phyloP scores from a whole-genome alignment of 805 yeast genomes.

The Candida palmyrensis region DNA sequence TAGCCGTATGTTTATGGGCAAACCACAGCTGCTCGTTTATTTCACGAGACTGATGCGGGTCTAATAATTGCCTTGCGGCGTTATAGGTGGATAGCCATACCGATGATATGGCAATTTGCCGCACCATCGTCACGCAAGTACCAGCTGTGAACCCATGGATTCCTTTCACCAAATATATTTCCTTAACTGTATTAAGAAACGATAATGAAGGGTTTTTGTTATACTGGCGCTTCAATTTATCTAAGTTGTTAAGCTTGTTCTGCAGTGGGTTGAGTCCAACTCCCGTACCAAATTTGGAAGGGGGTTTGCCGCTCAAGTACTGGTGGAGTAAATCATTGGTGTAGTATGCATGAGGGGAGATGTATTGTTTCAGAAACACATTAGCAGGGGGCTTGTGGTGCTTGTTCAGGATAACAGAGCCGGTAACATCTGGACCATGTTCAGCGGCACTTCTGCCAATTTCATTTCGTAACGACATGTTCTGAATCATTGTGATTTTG shows the following conservation, averaged over 20 bases:
- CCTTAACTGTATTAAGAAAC: constrained; percentile 48
- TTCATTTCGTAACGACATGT: constrained; percentile 36
- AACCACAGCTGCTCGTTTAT: constrained; percentile 34
- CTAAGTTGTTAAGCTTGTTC: constrained; percentile 8
- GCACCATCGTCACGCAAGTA: constrained; percentile 68
- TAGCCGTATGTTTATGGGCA: constrained; percentile 36
- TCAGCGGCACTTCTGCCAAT: constrained; percentile 11
- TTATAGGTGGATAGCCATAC: constrained; percentile 84
- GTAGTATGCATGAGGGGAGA: constrained; percentile 39
- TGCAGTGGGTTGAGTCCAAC: neutral
- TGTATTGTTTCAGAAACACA: constrained; percentile 26
- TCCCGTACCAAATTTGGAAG: constrained; percentile 15
- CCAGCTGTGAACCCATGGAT: constrained; percentile 78
- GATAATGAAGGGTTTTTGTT: constrained; percentile 52
- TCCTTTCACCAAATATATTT: constrained; percentile 72
- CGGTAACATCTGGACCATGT: constrained; percentile 24
- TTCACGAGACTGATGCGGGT: constrained; percentile 30
- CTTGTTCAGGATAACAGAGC: constrained; percentile 15
- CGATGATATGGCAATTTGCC: constrained; percentile 76
- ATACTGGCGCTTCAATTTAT: constrained; percentile 25
- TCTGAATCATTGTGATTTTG: constrained; percentile 76
- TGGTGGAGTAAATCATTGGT: constrained; percentile 29
- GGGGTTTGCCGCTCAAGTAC: constrained; percentile 16
- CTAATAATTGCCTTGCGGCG: constrained; percentile 63
- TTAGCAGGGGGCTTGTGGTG: constrained; percentile 19